Evolutionary conservation across 192 early-diverging fungal genomes (phyloP), one percentile per base, ranked within the genome.

Genomic region (Funneliformis geosporum): DNA sequence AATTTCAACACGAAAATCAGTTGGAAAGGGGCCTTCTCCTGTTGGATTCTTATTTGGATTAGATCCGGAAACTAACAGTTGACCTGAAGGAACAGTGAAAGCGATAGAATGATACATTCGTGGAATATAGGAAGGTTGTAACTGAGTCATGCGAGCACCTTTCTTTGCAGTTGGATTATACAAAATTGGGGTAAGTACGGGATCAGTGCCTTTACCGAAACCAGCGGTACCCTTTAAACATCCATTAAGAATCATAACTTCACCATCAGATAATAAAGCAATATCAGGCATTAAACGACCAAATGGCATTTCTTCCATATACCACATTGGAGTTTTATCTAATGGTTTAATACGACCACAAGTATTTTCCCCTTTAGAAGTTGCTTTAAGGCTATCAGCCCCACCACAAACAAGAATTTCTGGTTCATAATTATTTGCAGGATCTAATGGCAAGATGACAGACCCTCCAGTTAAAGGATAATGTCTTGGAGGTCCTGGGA

Each of bases 41-140:
- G 73, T 82, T 46, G 78, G 64, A 3, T 23, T 4, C 8, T 8
- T 82, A 76, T 82, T 84, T 42, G 82, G 79, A 55, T 84, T 86
- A 33, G 81, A 80, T 25, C 85, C 85, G n/a, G 83, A 62, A 42
- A 84, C 80, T 75, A 84, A 82, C 60, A 86, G 79, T 68, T 78
- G 76, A 46, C 73, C 84, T 44, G 83, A 84, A 9, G 88, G 87
- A 5, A 88, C 33, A 1, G 84, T 73, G 71, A 83, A 77, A 7
- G 88, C 83, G 8, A 85, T 84, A n/a, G 90, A 91, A 76, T 92
- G 91, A 82, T 92, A 92, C 84, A 92, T 86, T 33, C 91, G 78
- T 5, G 88, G 73, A 67, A 92, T 90, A 67, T 87, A 81, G 7
- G 89, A 87, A 12, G 82, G 50, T 5, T 47, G 72, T 75, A 82